Conservation (phyloP, 2,329 filamentous ascomycete species). For the Pseudophaeomoniella oleicola region DNA sequence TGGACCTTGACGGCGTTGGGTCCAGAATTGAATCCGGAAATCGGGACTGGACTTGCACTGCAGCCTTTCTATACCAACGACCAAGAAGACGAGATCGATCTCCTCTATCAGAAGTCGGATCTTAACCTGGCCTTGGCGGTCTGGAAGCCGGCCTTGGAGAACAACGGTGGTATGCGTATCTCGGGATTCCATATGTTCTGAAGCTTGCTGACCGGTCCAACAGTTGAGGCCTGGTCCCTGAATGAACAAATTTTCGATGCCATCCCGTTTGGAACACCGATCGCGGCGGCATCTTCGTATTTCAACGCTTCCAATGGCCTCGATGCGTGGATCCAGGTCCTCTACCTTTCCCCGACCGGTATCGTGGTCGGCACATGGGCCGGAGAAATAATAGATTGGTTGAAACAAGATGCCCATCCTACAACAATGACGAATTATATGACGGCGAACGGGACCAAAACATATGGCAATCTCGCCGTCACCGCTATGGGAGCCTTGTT, state of each 20-base stretch:
- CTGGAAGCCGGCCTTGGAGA: slow-evolving; percentile 1
- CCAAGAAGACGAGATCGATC: slow-evolving; percentile 3
- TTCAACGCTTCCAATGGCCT: slow-evolving; percentile 4
- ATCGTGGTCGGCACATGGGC: slow-evolving; percentile 5
- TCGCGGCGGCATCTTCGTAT: slow-evolving; percentile 5
- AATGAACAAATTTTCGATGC: slow-evolving; percentile 2
- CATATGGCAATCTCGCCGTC: slow-evolving; percentile 4
- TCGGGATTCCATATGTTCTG: neutral
- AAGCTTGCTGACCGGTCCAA: slow-evolving; percentile 3
- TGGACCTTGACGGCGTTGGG: slow-evolving; percentile 5
- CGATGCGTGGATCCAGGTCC: slow-evolving; percentile 5
- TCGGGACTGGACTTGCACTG: slow-evolving; percentile 6
- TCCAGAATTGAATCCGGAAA: slow-evolving; percentile 3
- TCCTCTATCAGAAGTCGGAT: slow-evolving; percentile 4
- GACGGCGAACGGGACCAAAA: slow-evolving; percentile 1
- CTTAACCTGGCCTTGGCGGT: slow-evolving; percentile 3
- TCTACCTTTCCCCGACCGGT: slow-evolving; percentile 3
- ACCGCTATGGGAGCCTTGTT: slow-evolving; percentile 5
- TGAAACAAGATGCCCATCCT: slow-evolving; percentile 2
- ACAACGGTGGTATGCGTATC: neutral
- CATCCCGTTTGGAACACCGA: slow-evolving; percentile 4
- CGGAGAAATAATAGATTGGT: slow-evolving; percentile 4
- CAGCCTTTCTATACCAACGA: slow-evolving; percentile 4
- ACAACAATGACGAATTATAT: slow-evolving; percentile 5
- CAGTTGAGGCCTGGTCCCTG: slow-evolving; percentile 3